Conservation (phyloP, 2,329 filamentous ascomycete genomes). For the Colletotrichum tanaceti region DNA sequence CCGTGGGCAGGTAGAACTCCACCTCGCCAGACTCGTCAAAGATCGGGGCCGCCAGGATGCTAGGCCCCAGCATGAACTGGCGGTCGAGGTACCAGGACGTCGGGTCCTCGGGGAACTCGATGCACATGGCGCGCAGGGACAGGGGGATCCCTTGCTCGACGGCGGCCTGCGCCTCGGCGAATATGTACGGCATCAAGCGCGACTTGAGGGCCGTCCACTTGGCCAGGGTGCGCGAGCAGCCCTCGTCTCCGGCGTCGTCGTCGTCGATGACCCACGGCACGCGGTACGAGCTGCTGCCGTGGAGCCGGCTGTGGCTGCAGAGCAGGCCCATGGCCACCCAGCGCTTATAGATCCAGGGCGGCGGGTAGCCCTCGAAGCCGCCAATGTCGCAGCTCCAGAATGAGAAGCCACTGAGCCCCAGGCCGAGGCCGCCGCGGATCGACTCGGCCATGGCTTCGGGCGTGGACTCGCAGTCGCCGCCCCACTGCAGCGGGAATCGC, state of each 20-base stretch:
- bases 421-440: slow-evolving; percentile 71
- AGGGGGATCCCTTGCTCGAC: slow-evolving; percentile 67
- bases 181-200: slow-evolving; percentile 64
- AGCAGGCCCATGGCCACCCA: slow-evolving; percentile 82
- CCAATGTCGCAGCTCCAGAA: slow-evolving; percentile 80
- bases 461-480: slow-evolving; percentile 80
- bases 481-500: slow-evolving; percentile 77
- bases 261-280: slow-evolving; percentile 80
- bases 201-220: slow-evolving; percentile 63
- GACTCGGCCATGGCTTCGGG: slow-evolving; percentile 80
- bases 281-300: slow-evolving; percentile 76
- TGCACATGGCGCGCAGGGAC: slow-evolving; percentile 71
- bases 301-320: slow-evolving; percentile 76
- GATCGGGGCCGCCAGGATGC: slow-evolving; percentile 72
- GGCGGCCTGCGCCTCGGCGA: slow-evolving; percentile 56
- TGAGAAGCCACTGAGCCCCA: slow-evolving; percentile 72
- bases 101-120: slow-evolving; percentile 79
- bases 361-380: slow-evolving; percentile 76
- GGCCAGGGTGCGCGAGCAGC: slow-evolving; percentile 63
- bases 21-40: slow-evolving; percentile 72
- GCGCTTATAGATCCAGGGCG: slow-evolving; percentile 78
- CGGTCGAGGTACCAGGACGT: slow-evolving; percentile 75
- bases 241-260: slow-evolving; percentile 66
- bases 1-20: slow-evolving; percentile 71
- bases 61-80: slow-evolving; percentile 79